Evolutionary conservation across 345 rosid genomes (phyloP).

Genomic region (Mallotus nudiflorus): DNA sequence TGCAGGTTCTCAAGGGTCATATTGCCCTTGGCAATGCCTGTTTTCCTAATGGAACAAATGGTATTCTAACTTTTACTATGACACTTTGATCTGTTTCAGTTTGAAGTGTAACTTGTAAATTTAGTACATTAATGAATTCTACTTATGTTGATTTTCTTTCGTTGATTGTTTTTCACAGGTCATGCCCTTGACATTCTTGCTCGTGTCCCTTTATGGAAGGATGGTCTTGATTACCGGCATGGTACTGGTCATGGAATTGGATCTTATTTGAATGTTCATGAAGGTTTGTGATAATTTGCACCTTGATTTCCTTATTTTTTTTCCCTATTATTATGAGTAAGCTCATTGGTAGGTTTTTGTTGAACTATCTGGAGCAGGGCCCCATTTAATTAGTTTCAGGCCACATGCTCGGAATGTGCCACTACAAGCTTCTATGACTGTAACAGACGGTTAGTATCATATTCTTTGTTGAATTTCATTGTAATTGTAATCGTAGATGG

Average conservation of each 20-base stretch:
- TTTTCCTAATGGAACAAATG: conserved; percentile 90
- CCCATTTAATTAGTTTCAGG: conserved; percentile 85
- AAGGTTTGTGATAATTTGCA: conserved; percentile 53
- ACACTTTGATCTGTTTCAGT: conserved; percentile 8
- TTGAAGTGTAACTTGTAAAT: not conserved
- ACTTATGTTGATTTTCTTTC: not conserved
- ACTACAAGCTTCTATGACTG: conserved; percentile 96
- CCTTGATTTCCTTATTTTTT: not conserved
- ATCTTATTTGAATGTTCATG: conserved; percentile 92
- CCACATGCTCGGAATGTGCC: conserved; percentile 84
- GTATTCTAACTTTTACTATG: conserved; percentile 38
- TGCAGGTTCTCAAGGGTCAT: conserved; percentile 92
- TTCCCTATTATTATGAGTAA: conserved; percentile 1
- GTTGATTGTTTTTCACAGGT: conserved; percentile 42
- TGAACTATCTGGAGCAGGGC: conserved; percentile 58
- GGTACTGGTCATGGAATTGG: conserved; percentile 99
- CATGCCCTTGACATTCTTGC: conserved; percentile 92
- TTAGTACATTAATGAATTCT: not conserved
- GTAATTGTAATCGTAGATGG: not conserved
- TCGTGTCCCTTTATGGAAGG: conserved; percentile 80
- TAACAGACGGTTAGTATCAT: conserved; percentile 79
- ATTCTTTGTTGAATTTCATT: not conserved
- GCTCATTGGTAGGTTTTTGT: conserved; percentile 7
- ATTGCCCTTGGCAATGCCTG: conserved; percentile 79
- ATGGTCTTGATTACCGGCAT: conserved; percentile 95